These are phyloP conservation scores for Corynascus novoguineensis DNA, from an alignment of 495 filamentous ascomycete species.

Conservation along the genomic window DNA sequence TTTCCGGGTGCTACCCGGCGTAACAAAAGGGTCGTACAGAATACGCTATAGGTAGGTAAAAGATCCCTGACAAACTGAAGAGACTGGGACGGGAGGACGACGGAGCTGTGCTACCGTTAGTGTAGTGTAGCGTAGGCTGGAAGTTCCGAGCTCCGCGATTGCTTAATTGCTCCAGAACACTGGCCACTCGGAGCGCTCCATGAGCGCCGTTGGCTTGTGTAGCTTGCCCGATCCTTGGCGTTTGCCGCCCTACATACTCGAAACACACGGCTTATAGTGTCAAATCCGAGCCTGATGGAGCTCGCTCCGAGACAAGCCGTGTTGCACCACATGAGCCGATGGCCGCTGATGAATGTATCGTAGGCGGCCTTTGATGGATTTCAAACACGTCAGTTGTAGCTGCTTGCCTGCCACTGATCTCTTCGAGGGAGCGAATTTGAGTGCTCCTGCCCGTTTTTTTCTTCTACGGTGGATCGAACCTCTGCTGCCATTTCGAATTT, in stretches of 20 bases:
- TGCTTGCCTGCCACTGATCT: neutral
- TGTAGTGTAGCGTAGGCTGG: neutral
- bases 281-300: neutral
- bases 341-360: neutral
- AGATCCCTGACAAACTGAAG: too few relatives aligned
- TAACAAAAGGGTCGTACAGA: too few relatives aligned
- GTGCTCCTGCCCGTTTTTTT: too few relatives aligned
- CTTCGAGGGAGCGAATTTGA: too few relatives aligned
- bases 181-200: slow-evolving; percentile 4
- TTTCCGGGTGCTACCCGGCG: neutral
- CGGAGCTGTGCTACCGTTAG: too few relatives aligned
- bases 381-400: neutral
- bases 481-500: too few relatives aligned
- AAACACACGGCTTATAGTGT: too few relatives aligned
- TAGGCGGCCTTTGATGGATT: neutral
- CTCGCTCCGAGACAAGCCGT: neutral
- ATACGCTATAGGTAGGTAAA: too few relatives aligned
- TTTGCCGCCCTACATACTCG: too few relatives aligned
- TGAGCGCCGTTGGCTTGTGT: neutral
- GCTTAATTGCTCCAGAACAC: neutral
- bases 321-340: slow-evolving; percentile 7
- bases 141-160: slow-evolving; percentile 5
- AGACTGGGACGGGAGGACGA: neutral
- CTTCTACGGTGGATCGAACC: too few relatives aligned
- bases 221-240: neutral